Base-by-base conservation (phyloP, 2,329 filamentous ascomycete genomes). In the Diaporthe sp. region DNA sequence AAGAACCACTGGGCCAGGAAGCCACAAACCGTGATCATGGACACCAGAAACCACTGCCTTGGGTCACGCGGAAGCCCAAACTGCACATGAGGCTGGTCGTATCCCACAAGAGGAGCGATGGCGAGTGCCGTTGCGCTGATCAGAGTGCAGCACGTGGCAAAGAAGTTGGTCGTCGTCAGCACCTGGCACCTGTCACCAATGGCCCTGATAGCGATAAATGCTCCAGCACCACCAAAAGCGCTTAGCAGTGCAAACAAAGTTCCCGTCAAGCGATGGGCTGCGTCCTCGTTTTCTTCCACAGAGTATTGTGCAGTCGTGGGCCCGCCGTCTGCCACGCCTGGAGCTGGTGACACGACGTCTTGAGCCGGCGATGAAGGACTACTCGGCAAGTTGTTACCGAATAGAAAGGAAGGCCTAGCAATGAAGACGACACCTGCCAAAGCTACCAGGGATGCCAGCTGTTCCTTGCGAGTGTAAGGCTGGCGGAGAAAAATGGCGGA, bases 401-500 rank as follows among this genome's bases (percentile, higher is more conserved):
- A 75, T 2, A 76, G 15, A 31, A 67, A 70, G n/a, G 73, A 61
- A 0, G 95, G 96, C 28, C 92, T 90, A 0, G 95, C 95, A 79
- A 98, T 98, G 73, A 98, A 87, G 10, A 98, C 86, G 0, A 98
- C 95, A 2, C 96, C 96, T 1, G 92, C 84, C 15, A 98, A 87
- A 4, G 95, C 96, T 37, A 98, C 82, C 4, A 95, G 82, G 0
- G 92, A 94, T 0, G 94, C 95, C 2, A 96, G 86, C 82, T 95
- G 93, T 82, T 98, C 95, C 63, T 90, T 90, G 39, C 91, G 88
- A 2, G 94, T 95, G 81, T 96, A 98, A 0, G 94, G 93, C 80
- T 98, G 94, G 71, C 92, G 90, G 34, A 93, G 85, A 49, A 96
- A 85, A 73, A 96, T 86, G 53, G 94, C 95, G 82, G 95, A 98